Evolutionary conservation across 2,329 filamentous ascomycete species (phyloP).

Genomic region (Monosporascus cannonballus): DNA sequence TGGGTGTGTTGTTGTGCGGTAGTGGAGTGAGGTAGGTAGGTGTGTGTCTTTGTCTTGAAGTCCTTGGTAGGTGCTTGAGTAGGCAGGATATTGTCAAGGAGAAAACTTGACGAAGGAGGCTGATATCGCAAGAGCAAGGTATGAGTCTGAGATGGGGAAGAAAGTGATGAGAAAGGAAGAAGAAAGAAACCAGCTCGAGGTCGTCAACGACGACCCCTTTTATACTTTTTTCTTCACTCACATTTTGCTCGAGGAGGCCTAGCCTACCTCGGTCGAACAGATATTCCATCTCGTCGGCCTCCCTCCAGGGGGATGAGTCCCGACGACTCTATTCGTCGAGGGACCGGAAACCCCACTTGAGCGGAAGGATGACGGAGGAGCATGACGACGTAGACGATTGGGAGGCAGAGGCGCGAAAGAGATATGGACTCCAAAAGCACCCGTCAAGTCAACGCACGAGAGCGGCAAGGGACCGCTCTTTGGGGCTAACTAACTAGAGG

Average conservation of each 20-base stretch:
- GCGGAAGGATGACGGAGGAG: constrained; percentile 10
- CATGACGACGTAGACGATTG: constrained; percentile 17
- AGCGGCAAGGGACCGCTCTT: no score
- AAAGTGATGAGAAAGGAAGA: constrained; percentile 45
- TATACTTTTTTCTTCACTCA: constrained; percentile 48
- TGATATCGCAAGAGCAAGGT: constrained; percentile 13
- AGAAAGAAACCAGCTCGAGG: constrained; percentile 36
- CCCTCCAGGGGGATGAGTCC: constrained; percentile 13
- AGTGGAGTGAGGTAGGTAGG: background rate
- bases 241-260: background rate
- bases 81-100: background rate
- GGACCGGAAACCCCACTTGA: constrained; percentile 31
- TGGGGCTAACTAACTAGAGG: background rate
- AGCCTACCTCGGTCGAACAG: constrained; percentile 11
- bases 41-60: constrained; percentile 14
- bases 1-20: background rate
- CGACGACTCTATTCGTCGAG: constrained; percentile 25
- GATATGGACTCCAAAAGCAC: background rate
- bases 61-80: constrained; percentile 15
- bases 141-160: constrained; percentile 6
- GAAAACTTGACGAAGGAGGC: no score
- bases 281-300: constrained; percentile 19
- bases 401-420: constrained; percentile 16
- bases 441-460: background rate
- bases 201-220: constrained; percentile 50